Evolutionary conservation across 2,329 filamentous ascomycete species (phyloP).

Genomic region (Bimuria novae-zelandiae): DNA sequence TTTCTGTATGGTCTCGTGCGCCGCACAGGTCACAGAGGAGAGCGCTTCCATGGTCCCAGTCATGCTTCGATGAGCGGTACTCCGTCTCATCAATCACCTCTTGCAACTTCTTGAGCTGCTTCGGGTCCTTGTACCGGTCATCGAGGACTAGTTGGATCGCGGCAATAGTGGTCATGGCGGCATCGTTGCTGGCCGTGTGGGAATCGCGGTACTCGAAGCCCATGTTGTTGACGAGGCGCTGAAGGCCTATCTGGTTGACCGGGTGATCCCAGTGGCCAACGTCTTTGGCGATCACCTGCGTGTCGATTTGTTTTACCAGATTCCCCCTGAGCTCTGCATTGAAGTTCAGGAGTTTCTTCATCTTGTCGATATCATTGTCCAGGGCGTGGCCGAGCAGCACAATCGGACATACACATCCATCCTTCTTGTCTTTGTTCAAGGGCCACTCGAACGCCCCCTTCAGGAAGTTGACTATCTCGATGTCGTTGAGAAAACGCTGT

Average conservation of each 20-base stretch:
- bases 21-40: not conserved
- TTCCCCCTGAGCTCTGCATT: conserved; percentile 14
- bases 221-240: conserved; percentile 9
- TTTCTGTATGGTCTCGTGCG: not conserved
- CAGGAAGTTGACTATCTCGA: not conserved
- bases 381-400: conserved; percentile 31
- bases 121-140: no score
- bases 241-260: conserved; percentile 18
- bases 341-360: conserved; percentile 20
- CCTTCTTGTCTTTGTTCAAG: not conserved
- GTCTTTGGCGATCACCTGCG: conserved; percentile 25
- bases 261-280: conserved; percentile 8
- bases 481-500: conserved; percentile 21
- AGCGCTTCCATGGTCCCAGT: not conserved
- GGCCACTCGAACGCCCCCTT: not conserved
- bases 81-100: not conserved
- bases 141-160: conserved; percentile 21
- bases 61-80: not conserved
- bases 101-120: not conserved
- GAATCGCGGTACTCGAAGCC: conserved; percentile 22
- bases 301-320: conserved; percentile 28
- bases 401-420: conserved; percentile 20
- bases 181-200: conserved; percentile 31
- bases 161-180: conserved; percentile 27
- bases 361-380: conserved; percentile 23